Conservation (phyloP, 345 rosid species). For the Hibiscus trionum region DNA sequence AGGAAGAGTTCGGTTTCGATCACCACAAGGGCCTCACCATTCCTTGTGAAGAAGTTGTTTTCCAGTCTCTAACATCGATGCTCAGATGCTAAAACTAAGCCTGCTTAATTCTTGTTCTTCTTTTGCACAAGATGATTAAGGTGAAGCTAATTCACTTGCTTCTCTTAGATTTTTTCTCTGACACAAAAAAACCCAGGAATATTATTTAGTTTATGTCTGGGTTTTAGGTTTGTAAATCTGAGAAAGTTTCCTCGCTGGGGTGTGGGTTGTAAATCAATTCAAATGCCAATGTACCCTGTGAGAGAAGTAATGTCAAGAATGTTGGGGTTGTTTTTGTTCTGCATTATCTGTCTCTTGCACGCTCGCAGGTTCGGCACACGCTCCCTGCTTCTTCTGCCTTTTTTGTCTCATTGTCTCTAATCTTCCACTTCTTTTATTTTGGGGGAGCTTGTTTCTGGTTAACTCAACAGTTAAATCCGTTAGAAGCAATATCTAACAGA, state of each 20-base stretch:
- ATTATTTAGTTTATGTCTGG: slow-evolving; percentile 15
- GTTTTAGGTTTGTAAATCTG: slow-evolving; percentile 23
- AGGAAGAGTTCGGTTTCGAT: slow-evolving; percentile 16
- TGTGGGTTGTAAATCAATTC: not conserved
- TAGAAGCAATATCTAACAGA: not conserved
- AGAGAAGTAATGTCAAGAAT: slow-evolving; percentile 17
- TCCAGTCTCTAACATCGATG: slow-evolving; percentile 60
- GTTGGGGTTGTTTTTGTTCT: not conserved
- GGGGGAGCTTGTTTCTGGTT: not conserved
- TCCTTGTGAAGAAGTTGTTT: slow-evolving; percentile 77
- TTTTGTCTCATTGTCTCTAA: not conserved
- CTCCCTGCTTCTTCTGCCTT: not conserved
- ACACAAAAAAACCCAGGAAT: slow-evolving; percentile 18
- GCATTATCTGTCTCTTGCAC: not conserved
- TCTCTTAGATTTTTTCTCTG: slow-evolving; percentile 25
- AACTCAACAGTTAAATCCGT: slow-evolving; percentile 2
- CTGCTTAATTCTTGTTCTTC: too few relatives aligned
- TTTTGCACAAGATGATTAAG: slow-evolving; percentile 15
- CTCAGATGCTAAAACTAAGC: slow-evolving; percentile 11
- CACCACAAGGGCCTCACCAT: slow-evolving; percentile 78
- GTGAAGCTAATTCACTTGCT: slow-evolving; percentile 35
- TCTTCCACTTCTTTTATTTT: not conserved
- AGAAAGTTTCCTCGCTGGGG: slow-evolving; percentile 16
- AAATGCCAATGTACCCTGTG: slow-evolving; percentile 20
- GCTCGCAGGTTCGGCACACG: not conserved